These are phyloP conservation scores for Fusarium camptoceras DNA, from an alignment of 2,329 filamentous ascomycete genomes.

Conservation along the genomic window DNA sequence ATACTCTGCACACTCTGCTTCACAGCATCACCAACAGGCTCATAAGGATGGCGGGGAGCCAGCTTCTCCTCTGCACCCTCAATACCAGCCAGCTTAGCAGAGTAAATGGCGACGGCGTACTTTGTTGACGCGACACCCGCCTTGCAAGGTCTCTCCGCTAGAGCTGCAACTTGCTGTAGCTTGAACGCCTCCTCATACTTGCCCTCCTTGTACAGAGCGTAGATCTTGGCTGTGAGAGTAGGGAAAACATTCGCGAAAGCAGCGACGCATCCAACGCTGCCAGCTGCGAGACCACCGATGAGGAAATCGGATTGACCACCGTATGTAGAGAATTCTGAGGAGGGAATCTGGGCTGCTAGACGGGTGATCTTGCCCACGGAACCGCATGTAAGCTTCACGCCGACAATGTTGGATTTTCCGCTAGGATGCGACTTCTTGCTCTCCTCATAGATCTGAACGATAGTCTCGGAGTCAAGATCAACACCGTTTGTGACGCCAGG, in stretches of 20 bases:
- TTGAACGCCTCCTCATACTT: slow-evolving; percentile 68
- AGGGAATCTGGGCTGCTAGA: slow-evolving; percentile 62
- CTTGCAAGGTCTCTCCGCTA: slow-evolving; percentile 75
- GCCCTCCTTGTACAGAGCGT: slow-evolving; percentile 69
- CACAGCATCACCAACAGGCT: slow-evolving; percentile 57
- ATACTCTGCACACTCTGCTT: slow-evolving; percentile 50
- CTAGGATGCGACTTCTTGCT: slow-evolving; percentile 35
- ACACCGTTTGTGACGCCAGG: slow-evolving; percentile 75
- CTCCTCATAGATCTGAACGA: slow-evolving; percentile 51
- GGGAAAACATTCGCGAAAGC: slow-evolving; percentile 73
- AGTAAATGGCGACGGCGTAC: slow-evolving; percentile 72
- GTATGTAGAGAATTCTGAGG: slow-evolving; percentile 72
- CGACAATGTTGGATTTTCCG: slow-evolving; percentile 68
- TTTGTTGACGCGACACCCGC: slow-evolving; percentile 75
- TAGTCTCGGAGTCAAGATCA: slow-evolving; percentile 73
- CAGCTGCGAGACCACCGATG: slow-evolving; percentile 68
- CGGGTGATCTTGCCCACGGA: slow-evolving; percentile 78
- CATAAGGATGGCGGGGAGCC: slow-evolving; percentile 71
- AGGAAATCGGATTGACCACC: slow-evolving; percentile 81
- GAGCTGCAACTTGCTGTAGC: slow-evolving; percentile 70
- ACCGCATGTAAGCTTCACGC: slow-evolving; percentile 78
- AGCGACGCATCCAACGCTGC: slow-evolving; percentile 70
- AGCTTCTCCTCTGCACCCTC: slow-evolving; percentile 68
- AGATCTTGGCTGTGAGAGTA: slow-evolving; percentile 67
- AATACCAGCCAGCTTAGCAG: slow-evolving; percentile 69